A percentile compares a stretch with the other conserved stretches of the same genome.
Conservation (phyloP, 78 protist species). For the Speleostelium caveatum region DNA sequence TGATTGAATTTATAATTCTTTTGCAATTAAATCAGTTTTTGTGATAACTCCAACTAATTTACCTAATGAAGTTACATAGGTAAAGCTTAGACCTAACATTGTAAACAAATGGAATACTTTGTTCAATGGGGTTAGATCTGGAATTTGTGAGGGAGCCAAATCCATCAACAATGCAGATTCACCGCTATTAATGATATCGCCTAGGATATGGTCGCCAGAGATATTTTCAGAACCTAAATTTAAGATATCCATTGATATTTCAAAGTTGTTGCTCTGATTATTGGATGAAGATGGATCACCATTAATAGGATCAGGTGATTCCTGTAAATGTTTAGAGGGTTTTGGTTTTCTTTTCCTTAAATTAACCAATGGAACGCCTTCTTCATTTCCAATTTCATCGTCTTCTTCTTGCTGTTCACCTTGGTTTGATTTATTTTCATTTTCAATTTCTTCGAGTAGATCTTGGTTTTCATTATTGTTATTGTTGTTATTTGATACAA, state of each 20-base stretch:
- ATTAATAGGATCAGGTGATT: too few species aligned
- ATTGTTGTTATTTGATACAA: background rate
- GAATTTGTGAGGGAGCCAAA: conserved; percentile 71
- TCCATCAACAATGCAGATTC: conserved; percentile 69
- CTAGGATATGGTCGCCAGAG: conserved; percentile 49
- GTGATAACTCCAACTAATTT: conserved; percentile 76
- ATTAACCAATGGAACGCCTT: conserved; percentile 27
- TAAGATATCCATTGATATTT: conserved; percentile 7
- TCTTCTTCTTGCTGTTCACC: conserved; percentile 1
- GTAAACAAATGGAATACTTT: conserved; percentile 78
- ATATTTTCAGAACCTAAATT: conserved; percentile 7
- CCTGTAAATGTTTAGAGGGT: too few species aligned
- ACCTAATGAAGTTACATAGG: conserved; percentile 68
- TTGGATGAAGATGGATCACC: background rate
- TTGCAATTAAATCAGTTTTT: conserved; percentile 50
- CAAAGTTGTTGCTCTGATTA: conserved; percentile 5
- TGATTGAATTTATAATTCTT: conserved; percentile 35
- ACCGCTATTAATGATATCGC: conserved; percentile 67
- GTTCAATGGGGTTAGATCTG: conserved; percentile 71
- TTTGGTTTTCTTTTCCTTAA: conserved; percentile 16
- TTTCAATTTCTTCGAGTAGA: conserved; percentile 28
- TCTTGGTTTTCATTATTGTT: background rate
- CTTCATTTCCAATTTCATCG: conserved; percentile 4
- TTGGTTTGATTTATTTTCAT: conserved; percentile 16
- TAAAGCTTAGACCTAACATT: conserved; percentile 68